Evolutionary conservation across 768 basidiomycete species (phyloP).

Genomic region (Boletus sp.): DNA sequence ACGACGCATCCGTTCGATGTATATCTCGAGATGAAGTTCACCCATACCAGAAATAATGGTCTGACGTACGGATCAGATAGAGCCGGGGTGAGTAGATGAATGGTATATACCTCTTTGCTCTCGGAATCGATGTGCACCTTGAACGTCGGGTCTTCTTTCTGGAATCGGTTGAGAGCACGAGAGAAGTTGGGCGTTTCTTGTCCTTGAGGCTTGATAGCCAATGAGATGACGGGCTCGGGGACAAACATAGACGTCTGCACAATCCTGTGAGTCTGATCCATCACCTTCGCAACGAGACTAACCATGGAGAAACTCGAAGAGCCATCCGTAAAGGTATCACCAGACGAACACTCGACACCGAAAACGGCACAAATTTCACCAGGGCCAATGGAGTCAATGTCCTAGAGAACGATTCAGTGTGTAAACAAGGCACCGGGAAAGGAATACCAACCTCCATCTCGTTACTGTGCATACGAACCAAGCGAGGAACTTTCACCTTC

Average conservation of each 20-base stretch:
- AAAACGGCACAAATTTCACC: slow-evolving; percentile 99
- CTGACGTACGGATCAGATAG: slow-evolving; percentile 36
- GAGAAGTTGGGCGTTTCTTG: slow-evolving; percentile 96
- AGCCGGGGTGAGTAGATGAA: background rate
- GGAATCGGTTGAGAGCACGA: slow-evolving; percentile 93
- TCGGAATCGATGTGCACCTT: slow-evolving; percentile 92
- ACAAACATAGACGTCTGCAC: slow-evolving; percentile 94
- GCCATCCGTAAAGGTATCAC: slow-evolving; percentile 97
- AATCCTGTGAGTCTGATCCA: background rate
- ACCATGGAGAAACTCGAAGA: slow-evolving; percentile 92
- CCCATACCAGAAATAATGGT: slow-evolving; percentile 99
- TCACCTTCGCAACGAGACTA: slow-evolving; percentile 16
- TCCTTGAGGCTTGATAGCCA: slow-evolving; percentile 88
- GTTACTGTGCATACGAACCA: slow-evolving; percentile 97
- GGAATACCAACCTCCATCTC: slow-evolving; percentile 85
- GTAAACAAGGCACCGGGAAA: background rate
- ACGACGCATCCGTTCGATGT: slow-evolving; percentile 97
- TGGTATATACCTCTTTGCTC: slow-evolving; percentile 74
- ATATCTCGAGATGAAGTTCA: slow-evolving; percentile 97
- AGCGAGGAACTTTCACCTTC: slow-evolving; percentile 92
- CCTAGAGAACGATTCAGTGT: slow-evolving; percentile 42
- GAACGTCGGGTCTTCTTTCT: slow-evolving; percentile 99
- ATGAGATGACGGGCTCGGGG: slow-evolving; percentile 96
- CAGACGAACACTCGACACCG: slow-evolving; percentile 96
- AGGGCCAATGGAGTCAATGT: slow-evolving; percentile 89